These are phyloP conservation scores for Suaeda aralocaspica DNA, from an alignment of 148 eudicot genomes.

Conservation along the genomic window DNA sequence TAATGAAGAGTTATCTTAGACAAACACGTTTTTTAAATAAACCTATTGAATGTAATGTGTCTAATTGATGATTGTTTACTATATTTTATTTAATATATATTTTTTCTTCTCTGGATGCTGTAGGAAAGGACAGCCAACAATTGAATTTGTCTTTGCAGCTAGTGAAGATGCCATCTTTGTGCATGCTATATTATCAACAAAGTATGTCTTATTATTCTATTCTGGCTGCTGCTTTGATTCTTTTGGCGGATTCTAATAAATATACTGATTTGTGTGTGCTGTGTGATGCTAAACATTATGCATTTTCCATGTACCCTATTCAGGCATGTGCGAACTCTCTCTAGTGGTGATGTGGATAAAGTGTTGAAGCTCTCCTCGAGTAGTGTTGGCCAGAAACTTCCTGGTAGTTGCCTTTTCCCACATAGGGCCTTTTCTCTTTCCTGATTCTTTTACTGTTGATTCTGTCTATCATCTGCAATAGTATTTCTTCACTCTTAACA, in stretches of 20 bases:
- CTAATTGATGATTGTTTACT: not conserved
- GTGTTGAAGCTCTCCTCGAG: conserved; percentile 48
- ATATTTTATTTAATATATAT: not conserved
- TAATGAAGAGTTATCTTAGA: too few relatives aligned
- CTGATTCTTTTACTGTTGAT: not conserved
- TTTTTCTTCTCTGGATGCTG: conserved; percentile 27
- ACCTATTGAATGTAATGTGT: too few relatives aligned
- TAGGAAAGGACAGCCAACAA: conserved; percentile 90
- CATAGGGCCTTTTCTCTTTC: not conserved
- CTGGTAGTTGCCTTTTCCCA: conserved; percentile 43
- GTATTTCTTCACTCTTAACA: too few relatives aligned
- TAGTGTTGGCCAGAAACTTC: conserved; percentile 44
- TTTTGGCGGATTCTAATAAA: not conserved
- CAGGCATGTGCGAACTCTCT: conserved; percentile 82
- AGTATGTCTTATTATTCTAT: conserved; percentile 45
- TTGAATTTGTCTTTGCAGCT: conserved; percentile 87
- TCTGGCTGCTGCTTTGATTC: conserved; percentile 2
- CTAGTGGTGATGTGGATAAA: conserved; percentile 70
- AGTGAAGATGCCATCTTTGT: conserved; percentile 85
- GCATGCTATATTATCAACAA: conserved; percentile 76
- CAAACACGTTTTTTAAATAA: too few relatives aligned
- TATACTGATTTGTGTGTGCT: not conserved
- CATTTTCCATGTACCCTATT: conserved; percentile 14
- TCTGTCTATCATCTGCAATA: too few relatives aligned
- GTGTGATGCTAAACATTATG: conserved; percentile 3